Evolutionary conservation across 257 asterid genomes (phyloP).

Genomic region (Coffea eugenioides): DNA sequence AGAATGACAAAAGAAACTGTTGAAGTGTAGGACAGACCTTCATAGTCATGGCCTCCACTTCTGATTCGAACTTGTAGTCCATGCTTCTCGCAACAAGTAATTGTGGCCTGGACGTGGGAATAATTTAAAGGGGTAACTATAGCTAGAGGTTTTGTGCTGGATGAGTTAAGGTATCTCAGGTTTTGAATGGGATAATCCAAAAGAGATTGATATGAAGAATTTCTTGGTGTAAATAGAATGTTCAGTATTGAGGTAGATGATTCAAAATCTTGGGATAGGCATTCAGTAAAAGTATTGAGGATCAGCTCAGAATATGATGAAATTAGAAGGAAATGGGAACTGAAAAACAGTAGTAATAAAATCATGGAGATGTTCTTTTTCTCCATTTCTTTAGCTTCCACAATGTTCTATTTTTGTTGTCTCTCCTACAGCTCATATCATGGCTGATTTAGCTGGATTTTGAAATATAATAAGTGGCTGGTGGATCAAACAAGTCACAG

Average conservation of each 20-base stretch:
- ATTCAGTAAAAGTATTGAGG: not conserved
- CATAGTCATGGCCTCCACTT: constrained; percentile 46
- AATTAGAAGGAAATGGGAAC: not conserved
- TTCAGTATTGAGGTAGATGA: not conserved
- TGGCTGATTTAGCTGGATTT: too few species aligned
- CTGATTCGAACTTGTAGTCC: constrained; percentile 37
- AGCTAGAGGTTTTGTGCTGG: constrained; percentile 4
- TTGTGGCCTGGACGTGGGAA: constrained; percentile 16
- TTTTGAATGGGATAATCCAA: constrained; percentile 43
- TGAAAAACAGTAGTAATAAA: too few species aligned
- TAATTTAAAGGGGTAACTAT: not conserved
- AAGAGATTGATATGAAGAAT: constrained; percentile 29
- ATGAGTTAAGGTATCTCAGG: constrained; percentile 40
- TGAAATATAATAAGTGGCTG: too few species aligned
- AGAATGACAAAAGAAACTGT: constrained; percentile 28
- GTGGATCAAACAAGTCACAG: too few species aligned
- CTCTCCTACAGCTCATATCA: too few species aligned
- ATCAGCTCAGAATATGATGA: not conserved
- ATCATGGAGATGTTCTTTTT: too few species aligned
- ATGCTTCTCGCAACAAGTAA: constrained; percentile 32
- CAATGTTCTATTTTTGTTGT: too few species aligned
- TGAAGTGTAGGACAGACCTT: constrained; percentile 43
- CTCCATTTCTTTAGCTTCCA: too few species aligned
- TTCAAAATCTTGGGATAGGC: not conserved
- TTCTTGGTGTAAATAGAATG: constrained; percentile 20